Conservation (phyloP, 2,329 filamentous ascomycete species). For the Fusarium kyushuense region DNA sequence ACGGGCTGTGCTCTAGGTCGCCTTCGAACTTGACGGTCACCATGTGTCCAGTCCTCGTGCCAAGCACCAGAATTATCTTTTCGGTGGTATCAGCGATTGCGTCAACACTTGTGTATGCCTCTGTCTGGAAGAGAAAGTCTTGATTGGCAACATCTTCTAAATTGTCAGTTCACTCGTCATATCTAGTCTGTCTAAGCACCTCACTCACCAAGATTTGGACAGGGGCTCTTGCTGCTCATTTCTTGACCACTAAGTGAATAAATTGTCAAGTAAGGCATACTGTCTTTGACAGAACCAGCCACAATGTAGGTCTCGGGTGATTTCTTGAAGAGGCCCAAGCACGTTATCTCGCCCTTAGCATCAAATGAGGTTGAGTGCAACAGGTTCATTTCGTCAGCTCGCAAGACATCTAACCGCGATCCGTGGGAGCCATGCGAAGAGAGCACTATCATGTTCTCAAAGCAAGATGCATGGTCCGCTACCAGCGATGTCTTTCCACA, state of each 20-base stretch:
- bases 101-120: conserved; percentile 62
- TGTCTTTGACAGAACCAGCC: conserved; percentile 52
- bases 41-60: conserved; percentile 66
- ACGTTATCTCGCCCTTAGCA: conserved; percentile 63
- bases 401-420: conserved; percentile 57
- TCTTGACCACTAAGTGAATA: conserved; percentile 47
- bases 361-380: conserved; percentile 49
- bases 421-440: conserved; percentile 54
- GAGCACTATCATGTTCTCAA: conserved; percentile 56
- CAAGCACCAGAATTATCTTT: conserved; percentile 55
- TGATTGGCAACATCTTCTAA: neutral
- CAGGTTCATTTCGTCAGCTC: conserved; percentile 52
- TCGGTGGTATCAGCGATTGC: conserved; percentile 47
- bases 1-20: conserved; percentile 41
- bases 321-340: conserved; percentile 54
- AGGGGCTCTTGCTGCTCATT: conserved; percentile 33
- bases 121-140: conserved; percentile 40
- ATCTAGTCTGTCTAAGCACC: neutral
- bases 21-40: conserved; percentile 54
- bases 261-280: conserved; percentile 52
- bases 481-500: conserved; percentile 45
- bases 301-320: conserved; percentile 48
- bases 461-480: conserved; percentile 59
- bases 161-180: conserved; percentile 11
- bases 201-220: conserved; percentile 30